A percentile compares a stretch with the other conserved stretches of the same genome.
Conservation (phyloP, 148 eudicot species). For the Polygonum maritimum region DNA sequence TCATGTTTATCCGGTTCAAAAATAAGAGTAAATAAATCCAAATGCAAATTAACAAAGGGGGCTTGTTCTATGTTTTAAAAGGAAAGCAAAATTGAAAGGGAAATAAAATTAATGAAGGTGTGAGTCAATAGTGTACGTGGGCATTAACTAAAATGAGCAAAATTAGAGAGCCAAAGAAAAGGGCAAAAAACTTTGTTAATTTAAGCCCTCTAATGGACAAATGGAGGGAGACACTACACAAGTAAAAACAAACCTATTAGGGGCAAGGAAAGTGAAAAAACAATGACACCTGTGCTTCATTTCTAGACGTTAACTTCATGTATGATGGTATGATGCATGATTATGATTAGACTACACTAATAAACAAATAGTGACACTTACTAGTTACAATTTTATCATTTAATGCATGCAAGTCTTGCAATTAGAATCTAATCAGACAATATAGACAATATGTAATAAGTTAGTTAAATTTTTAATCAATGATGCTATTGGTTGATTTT, state of each 20-base stretch:
- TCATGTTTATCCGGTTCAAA: not conserved
- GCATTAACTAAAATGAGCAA: not conserved
- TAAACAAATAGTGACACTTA: not conserved
- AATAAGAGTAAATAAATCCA: not conserved
- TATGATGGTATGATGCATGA: not conserved
- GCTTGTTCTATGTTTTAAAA: not conserved
- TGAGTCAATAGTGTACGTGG: not conserved
- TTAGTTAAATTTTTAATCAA: not conserved
- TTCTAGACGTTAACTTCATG: not conserved
- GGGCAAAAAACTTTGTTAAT: not conserved
- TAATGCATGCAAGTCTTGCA: not conserved
- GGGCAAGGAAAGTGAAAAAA: not conserved
- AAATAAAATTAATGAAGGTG: not conserved
- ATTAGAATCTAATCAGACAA: not conserved
- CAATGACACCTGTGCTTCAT: not conserved
- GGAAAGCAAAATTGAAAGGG: not conserved
- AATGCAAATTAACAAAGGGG: not conserved
- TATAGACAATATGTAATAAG: not conserved
- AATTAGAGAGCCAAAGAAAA: not conserved
- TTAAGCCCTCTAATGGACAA: not conserved
- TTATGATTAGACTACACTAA: constrained; percentile 5
- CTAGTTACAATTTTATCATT: not conserved
- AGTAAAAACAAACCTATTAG: not conserved
- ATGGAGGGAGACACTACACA: not conserved
- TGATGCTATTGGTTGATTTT: not conserved